These are phyloP conservation scores for Carex pumila DNA, from an alignment of 176 grass and related monocot genomes.

Conservation along the genomic window DNA sequence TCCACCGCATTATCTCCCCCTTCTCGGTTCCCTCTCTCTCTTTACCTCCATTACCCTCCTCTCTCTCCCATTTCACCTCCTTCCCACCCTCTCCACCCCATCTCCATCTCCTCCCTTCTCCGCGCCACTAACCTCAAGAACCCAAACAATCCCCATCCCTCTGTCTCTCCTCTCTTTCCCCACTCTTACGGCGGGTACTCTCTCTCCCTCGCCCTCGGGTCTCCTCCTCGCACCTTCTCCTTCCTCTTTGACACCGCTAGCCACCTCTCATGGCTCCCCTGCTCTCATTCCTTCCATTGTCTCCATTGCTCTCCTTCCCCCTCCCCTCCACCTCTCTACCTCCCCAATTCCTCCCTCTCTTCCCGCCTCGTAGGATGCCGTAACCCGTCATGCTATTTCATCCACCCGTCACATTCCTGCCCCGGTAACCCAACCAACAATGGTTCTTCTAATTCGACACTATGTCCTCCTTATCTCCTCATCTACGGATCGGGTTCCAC, in stretches of 20 bases:
- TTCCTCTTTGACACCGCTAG: constrained; percentile 81
- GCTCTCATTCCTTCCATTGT: constrained; percentile 62
- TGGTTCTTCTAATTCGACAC: neutral
- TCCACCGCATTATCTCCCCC: neutral
- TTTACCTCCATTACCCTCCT: constrained; percentile 22
- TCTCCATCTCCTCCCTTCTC: constrained; percentile 37
- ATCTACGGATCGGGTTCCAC: constrained; percentile 83
- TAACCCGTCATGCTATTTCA: constrained; percentile 55
- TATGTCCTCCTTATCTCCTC: constrained; percentile 73
- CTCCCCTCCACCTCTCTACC: constrained; percentile 21
- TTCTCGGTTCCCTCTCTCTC: constrained; percentile 8
- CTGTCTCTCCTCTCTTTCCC: constrained; percentile 41
- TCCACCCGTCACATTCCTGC: constrained; percentile 45
- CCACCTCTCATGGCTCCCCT: constrained; percentile 72
- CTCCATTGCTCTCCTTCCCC: constrained; percentile 27
- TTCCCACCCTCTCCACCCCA: constrained; percentile 35
- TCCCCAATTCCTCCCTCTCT: constrained; percentile 65
- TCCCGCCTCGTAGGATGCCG: constrained; percentile 51
- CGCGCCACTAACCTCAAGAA: constrained; percentile 40
- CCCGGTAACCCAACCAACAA: neutral
- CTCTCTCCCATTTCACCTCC: neutral
- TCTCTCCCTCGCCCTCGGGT: constrained; percentile 55
- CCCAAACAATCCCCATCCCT: neutral
- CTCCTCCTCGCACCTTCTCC: constrained; percentile 42
- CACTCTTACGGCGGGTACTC: constrained; percentile 92